Evolutionary conservation across 2,329 filamentous ascomycete genomes (phyloP).

Genomic region (Calonectria crousiana): DNA sequence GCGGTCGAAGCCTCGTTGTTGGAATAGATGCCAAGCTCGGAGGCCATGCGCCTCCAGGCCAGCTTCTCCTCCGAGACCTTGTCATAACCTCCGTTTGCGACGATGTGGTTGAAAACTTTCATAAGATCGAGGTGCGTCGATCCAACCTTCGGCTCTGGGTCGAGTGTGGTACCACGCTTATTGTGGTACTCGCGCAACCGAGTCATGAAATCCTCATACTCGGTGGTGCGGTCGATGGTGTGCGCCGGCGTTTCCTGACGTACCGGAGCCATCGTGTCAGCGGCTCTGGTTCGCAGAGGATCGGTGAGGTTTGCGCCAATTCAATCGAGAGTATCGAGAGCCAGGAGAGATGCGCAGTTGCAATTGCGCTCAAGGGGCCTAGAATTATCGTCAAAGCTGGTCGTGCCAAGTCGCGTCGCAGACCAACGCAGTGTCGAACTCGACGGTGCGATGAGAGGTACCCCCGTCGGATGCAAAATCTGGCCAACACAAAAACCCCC

Average conservation of each 20-base stretch:
- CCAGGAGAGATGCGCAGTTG: background rate
- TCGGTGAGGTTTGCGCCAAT: background rate
- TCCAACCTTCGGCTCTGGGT: constrained; percentile 85
- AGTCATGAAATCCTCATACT: constrained; percentile 84
- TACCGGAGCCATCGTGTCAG: constrained; percentile 48
- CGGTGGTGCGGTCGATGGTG: constrained; percentile 70
- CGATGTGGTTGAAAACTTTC: constrained; percentile 82
- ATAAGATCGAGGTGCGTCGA: constrained; percentile 80
- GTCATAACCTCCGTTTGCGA: constrained; percentile 86
- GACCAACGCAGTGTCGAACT: background rate
- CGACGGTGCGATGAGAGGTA: background rate
- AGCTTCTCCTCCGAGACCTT: constrained; percentile 86
- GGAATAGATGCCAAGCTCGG: constrained; percentile 80
- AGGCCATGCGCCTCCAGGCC: constrained; percentile 84
- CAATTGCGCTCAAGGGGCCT: constrained; percentile 6
- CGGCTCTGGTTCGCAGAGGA: background rate
- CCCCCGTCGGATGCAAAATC: background rate
- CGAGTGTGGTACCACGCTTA: constrained; percentile 82
- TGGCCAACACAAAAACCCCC: constrained; percentile 11
- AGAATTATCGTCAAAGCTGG: background rate
- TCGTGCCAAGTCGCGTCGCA: constrained; percentile 23
- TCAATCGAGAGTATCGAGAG: background rate
- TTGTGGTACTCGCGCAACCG: constrained; percentile 80
- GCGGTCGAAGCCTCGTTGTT: constrained; percentile 85
- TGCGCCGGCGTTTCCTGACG: constrained; percentile 54